Evolutionary conservation across 441 rosid genomes (phyloP), one percentile per base, ranked within the genome.

Genomic region (Gossypium trilobum): DNA sequence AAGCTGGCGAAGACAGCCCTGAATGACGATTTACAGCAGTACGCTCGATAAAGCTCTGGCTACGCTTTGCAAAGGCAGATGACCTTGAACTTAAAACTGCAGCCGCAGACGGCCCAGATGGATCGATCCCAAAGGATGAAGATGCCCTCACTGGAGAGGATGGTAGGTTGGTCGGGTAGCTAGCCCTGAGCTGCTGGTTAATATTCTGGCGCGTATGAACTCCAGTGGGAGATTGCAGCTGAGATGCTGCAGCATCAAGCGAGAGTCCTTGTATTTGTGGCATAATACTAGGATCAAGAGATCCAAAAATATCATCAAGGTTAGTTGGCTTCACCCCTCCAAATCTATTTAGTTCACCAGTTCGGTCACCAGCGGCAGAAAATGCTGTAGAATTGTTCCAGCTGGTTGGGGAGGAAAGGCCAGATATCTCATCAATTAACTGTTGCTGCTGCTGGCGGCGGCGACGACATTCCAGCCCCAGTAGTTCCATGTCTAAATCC

Each of bases 21-120:
- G 79, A 55, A 75, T 66, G 91, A 22, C 81, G 83, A 61, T 69
- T 82, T 42, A 64, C 75, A 39, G 77, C 89, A 33, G 74, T 85
- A 36, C 94, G 84, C 69, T 90, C 97, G 17, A 86, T 77, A 79
- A 94, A 87, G 85, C 97, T 94, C 77, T 85, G 99, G 79, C 97
- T 92, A 36, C 91, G 78, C 73, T 81, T 87, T 6, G 93, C 82
- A 78, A 91, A 88, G 6, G 94, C 91, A 75, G 89, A 80, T 20
- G 93, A 81, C 78, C 96, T 85, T 36, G 95, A 82, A 76, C 78
- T 86, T 76, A 89, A 72, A 77, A 66, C 83, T 29, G 89, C 78
- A 55, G 91, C 79, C 33, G 89, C 85, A 3, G 78, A 62, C 4
- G 81, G 80, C 63, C 82, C 84, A 22, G 85, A 82, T 10, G 87